Evolutionary conservation across 495 filamentous ascomycete genomes (phyloP).

Genomic region (Neurospora terricola): DNA sequence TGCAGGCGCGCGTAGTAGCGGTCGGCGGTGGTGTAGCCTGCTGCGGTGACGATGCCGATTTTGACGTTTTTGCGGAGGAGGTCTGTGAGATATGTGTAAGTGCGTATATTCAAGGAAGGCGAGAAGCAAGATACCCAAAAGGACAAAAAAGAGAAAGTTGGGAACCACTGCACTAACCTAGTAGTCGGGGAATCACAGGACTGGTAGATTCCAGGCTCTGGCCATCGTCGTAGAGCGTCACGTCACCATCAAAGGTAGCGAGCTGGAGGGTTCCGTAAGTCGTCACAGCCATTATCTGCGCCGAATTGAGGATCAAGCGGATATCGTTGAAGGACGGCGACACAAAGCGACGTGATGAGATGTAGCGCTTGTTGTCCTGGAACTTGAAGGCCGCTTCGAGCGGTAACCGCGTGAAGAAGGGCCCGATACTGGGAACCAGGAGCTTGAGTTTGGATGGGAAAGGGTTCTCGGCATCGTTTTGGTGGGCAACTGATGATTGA

Average conservation of each 20-base stretch:
- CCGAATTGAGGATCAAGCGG: slow-evolving; percentile 83
- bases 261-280: slow-evolving; percentile 60
- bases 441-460: slow-evolving; percentile 84
- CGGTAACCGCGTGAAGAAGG: slow-evolving; percentile 80
- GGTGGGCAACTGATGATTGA: slow-evolving; percentile 51
- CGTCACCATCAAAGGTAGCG: slow-evolving; percentile 94
- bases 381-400: slow-evolving; percentile 85
- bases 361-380: slow-evolving; percentile 75
- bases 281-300: slow-evolving; percentile 80
- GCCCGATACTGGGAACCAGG: slow-evolving; percentile 79
- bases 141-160: neutral
- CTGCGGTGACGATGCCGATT: slow-evolving; percentile 92
- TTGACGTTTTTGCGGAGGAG: slow-evolving; percentile 51
- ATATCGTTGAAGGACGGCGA: slow-evolving; percentile 97
- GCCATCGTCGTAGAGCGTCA: slow-evolving; percentile 94
- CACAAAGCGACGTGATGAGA: slow-evolving; percentile 87
- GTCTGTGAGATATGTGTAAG: slow-evolving; percentile 17
- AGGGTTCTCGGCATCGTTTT: slow-evolving; percentile 43
- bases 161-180: slow-evolving; percentile 29
- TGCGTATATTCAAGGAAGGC: neutral
- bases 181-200: slow-evolving; percentile 68
- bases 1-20: slow-evolving; percentile 77
- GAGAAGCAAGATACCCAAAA: neutral
- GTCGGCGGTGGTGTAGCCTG: slow-evolving; percentile 80
- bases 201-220: slow-evolving; percentile 60